These are phyloP conservation scores for Solanum virginianum DNA, from an alignment of 257 asterid genomes.

Conservation along the genomic window DNA sequence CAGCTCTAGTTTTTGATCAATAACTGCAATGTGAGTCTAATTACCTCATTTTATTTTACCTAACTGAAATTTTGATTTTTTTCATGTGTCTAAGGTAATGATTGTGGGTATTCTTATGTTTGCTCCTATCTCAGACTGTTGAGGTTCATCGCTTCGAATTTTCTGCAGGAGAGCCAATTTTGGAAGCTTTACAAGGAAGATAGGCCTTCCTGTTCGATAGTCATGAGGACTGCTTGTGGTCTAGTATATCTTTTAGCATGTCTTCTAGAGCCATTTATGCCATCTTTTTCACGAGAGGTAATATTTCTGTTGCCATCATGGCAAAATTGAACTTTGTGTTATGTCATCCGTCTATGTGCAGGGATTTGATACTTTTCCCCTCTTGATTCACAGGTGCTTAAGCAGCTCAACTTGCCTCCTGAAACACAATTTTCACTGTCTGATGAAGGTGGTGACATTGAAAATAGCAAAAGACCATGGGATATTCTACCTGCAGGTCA, in stretches of 20 bases:
- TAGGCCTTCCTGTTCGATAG: slow-evolving; percentile 52
- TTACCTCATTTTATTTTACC: background rate
- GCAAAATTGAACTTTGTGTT: background rate
- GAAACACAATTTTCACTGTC: slow-evolving; percentile 52
- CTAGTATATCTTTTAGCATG: slow-evolving; percentile 81
- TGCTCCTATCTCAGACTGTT: background rate
- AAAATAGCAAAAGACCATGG: slow-evolving; percentile 81
- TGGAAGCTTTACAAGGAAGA: slow-evolving; percentile 99
- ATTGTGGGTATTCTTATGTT: background rate
- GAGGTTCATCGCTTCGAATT: background rate
- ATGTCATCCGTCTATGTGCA: background rate
- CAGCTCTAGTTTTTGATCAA: background rate
- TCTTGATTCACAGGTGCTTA: slow-evolving; percentile 47
- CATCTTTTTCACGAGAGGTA: slow-evolving; percentile 83
- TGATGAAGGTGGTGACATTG: slow-evolving; percentile 58
- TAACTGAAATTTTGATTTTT: background rate
- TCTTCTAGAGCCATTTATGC: slow-evolving; percentile 92
- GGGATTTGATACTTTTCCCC: background rate
- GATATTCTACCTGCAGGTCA: slow-evolving; percentile 73
- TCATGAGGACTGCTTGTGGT: slow-evolving; percentile 83
- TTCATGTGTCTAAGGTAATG: background rate
- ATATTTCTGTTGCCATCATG: background rate
- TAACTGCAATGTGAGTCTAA: background rate
- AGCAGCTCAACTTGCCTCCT: slow-evolving; percentile 82
- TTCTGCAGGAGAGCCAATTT: slow-evolving; percentile 64